Evolutionary conservation across 164 flowering plant genomes (phyloP).

Genomic region (Vitis rupestris): DNA sequence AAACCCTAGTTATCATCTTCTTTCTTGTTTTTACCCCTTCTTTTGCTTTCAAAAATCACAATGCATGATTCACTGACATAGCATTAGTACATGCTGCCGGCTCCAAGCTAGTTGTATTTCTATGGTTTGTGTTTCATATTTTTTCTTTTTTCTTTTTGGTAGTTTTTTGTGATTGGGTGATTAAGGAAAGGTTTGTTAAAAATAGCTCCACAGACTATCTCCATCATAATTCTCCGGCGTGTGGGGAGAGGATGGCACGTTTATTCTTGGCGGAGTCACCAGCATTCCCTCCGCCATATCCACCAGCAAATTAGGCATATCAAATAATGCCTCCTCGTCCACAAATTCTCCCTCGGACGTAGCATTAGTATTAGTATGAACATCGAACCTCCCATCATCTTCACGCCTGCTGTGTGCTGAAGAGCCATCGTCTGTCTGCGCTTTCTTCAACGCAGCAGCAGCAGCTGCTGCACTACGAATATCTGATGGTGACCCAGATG

Average conservation of each 20-base stretch:
- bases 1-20: too few species aligned
- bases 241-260: constrained; percentile 30
- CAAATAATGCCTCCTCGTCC: constrained; percentile 53
- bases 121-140: too few species aligned
- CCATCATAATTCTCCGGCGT: constrained; percentile 34
- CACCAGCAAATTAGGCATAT: constrained; percentile 55
- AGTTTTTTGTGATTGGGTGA: background rate
- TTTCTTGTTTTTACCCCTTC: too few species aligned
- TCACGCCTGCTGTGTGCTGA: background rate
- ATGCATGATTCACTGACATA: too few species aligned
- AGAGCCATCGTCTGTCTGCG: background rate
- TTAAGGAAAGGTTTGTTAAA: background rate
- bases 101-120: too few species aligned
- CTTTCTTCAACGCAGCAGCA: constrained; percentile 37
- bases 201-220: constrained; percentile 49
- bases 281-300: constrained; percentile 70
- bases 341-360: constrained; percentile 23
- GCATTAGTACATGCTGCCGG: too few species aligned
- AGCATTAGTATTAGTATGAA: background rate
- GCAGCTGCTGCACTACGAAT: constrained; percentile 58
- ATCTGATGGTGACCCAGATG: constrained; percentile 42
- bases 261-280: constrained; percentile 54
- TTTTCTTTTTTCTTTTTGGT: background rate
- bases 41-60: too few species aligned
- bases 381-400: background rate